Percentiles rank a stretch among this genome's conserved stretches.
These are phyloP conservation scores for Penicillium robsamsonii DNA, from an alignment of 495 filamentous ascomycete species.

Conservation along the genomic window DNA sequence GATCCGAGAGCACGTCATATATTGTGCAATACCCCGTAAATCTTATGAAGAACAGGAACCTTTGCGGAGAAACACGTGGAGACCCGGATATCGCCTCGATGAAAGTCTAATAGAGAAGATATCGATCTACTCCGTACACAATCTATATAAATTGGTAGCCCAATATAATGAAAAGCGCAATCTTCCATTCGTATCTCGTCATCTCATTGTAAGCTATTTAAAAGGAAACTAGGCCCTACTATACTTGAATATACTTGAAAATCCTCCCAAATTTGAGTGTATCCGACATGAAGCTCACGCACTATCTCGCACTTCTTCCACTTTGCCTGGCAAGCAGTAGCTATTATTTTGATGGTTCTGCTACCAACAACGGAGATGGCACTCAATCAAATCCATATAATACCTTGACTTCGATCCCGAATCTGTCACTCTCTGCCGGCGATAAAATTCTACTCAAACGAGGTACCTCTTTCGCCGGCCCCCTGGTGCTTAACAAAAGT, in stretches of 20 bases:
- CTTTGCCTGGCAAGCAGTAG: not conserved
- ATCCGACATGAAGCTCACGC: not conserved
- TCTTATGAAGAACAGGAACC: not conserved
- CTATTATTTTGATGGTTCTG: not conserved
- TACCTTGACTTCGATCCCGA: not conserved
- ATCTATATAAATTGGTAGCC: not conserved
- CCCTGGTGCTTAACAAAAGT: not conserved
- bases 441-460: not conserved
- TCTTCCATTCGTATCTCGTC: not conserved
- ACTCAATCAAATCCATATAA: not conserved
- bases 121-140: not conserved
- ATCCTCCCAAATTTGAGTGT: not conserved
- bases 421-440: not conserved
- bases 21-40: no score
- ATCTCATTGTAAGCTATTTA: not conserved
- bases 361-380: not conserved
- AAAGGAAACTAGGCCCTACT: not conserved
- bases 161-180: not conserved
- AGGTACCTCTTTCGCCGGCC: not conserved
- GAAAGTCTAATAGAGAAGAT: no score
- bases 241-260: not conserved
- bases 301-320: not conserved
- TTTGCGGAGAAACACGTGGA: not conserved
- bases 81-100: not conserved
- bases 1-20: not conserved